Conservation (phyloP, 73 alveolate species). For the Tetrahymena malaccensis region DNA sequence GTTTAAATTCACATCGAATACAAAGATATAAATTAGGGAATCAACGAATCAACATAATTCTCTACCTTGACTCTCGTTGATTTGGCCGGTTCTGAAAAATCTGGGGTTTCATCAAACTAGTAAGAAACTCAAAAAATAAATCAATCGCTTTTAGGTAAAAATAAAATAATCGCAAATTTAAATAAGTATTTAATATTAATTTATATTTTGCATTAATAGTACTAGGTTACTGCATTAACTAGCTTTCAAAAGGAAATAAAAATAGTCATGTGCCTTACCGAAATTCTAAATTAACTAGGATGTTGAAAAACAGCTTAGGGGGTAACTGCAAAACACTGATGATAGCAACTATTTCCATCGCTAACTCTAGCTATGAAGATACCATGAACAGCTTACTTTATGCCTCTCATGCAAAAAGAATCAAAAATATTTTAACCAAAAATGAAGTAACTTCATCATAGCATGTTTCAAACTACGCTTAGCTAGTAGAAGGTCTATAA, state of each 20-base stretch:
- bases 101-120: conserved; percentile 8
- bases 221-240: conserved; percentile 69
- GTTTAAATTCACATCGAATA: conserved; percentile 61
- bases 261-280: conserved; percentile 72
- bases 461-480: not conserved
- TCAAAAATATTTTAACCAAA: not conserved
- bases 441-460: not conserved
- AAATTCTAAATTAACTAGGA: conserved; percentile 76
- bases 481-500: not conserved
- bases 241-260: conserved; percentile 51
- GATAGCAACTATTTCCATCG: conserved; percentile 18
- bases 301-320: conserved; percentile 77
- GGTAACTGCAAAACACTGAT: conserved; percentile 62
- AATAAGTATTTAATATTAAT: not conserved
- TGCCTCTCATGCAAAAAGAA: not conserved
- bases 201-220: conserved; percentile 17
- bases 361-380: not conserved
- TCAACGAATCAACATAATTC: conserved; percentile 31
- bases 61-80: conserved; percentile 69
- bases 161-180: not conserved
- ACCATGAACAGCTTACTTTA: not conserved
- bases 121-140: conserved; percentile 77
- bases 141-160: conserved; percentile 46
- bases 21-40: conserved; percentile 29
- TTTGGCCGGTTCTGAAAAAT: conserved; percentile 88